phyloP scores from a whole-genome alignment of 164 flowering plant species.

The Aristolochia fimbriata region DNA sequence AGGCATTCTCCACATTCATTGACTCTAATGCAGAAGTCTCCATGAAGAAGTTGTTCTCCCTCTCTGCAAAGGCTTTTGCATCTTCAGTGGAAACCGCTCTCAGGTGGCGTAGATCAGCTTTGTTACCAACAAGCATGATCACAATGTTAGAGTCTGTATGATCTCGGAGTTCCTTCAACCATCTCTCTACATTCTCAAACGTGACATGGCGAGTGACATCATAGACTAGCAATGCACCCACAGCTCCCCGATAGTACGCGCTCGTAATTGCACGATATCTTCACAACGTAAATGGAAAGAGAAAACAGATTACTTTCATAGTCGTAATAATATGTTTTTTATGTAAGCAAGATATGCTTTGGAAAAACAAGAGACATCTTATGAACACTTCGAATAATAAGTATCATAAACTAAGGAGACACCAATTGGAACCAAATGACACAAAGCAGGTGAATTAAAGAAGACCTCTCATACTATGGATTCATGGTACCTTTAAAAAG shows the following conservation, averaged over 20 bases:
- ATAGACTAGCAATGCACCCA: slow-evolving; percentile 73
- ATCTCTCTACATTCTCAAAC: slow-evolving; percentile 71
- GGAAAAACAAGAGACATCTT: too few species aligned
- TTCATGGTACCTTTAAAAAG: too few species aligned
- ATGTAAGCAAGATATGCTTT: neutral
- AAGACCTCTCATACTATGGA: too few species aligned
- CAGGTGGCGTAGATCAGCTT: slow-evolving; percentile 71
- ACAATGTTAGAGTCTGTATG: slow-evolving; percentile 70
- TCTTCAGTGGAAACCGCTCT: slow-evolving; percentile 59
- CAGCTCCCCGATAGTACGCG: slow-evolving; percentile 87
- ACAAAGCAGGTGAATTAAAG: too few species aligned
- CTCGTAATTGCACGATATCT: slow-evolving; percentile 91
- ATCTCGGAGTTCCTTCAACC: slow-evolving; percentile 71
- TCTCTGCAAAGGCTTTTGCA: slow-evolving; percentile 57
- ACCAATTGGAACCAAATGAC: too few species aligned
- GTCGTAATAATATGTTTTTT: too few species aligned
- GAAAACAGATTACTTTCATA: neutral
- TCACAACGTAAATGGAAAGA: slow-evolving; percentile 4
- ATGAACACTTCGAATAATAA: too few species aligned
- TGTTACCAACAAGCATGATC: slow-evolving; percentile 79
- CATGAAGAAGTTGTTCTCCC: slow-evolving; percentile 63
- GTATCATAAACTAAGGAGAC: too few species aligned
- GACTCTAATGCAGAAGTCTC: slow-evolving; percentile 83
- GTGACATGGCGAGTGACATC: slow-evolving; percentile 81
- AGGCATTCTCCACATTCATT: slow-evolving; percentile 64